phyloP scores from a whole-genome alignment of 148 eudicot genomes.

The Pouteria glomerata region DNA sequence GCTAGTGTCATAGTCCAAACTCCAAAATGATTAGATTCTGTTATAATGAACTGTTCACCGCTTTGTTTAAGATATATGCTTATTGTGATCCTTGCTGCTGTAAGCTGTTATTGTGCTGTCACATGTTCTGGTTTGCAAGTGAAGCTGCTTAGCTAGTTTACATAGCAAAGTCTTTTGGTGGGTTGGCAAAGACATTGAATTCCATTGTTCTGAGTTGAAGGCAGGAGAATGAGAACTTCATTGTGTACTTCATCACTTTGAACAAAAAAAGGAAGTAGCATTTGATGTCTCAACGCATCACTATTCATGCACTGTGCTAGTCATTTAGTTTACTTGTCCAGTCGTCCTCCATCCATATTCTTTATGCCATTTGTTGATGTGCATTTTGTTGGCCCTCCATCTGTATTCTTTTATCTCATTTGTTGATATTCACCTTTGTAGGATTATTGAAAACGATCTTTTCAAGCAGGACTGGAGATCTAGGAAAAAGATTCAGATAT shows the following conservation, averaged over 20 bases:
- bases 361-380: too few relatives aligned
- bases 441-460: constrained; percentile 69
- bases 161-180: neutral
- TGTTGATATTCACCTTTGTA: constrained; percentile 20
- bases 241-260: neutral
- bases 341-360: too few relatives aligned
- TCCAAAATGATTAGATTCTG: neutral
- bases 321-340: too few relatives aligned
- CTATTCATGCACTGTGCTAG: too few relatives aligned
- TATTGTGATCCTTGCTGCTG: neutral
- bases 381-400: neutral
- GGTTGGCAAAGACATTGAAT: neutral
- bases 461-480: constrained; percentile 82
- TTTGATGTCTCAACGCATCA: neutral
- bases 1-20: neutral
- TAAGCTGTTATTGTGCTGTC: neutral
- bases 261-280: too few relatives aligned
- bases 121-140: neutral
- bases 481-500: constrained; percentile 46
- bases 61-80: neutral
- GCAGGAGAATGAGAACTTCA: too few relatives aligned
- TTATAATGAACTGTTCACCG: too few relatives aligned
- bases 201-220: neutral
- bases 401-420: neutral
- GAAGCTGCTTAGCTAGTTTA: neutral